phyloP scores from a whole-genome alignment of 352 stramenopile species.

The Phytophthora constricta region DNA sequence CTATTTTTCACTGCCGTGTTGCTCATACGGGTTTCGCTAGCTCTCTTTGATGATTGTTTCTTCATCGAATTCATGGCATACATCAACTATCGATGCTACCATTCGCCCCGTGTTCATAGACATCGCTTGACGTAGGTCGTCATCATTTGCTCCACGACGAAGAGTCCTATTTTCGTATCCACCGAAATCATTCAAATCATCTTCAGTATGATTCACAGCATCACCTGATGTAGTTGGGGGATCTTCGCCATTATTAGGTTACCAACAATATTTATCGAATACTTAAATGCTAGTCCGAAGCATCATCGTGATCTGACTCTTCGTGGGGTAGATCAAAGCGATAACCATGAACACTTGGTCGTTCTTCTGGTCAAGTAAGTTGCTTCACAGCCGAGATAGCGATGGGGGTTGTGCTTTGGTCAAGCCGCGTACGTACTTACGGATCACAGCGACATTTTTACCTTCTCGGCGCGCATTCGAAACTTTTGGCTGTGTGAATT shows the following conservation, averaged over 20 bases:
- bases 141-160: too few species aligned
- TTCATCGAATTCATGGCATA: too few species aligned
- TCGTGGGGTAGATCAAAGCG: not conserved
- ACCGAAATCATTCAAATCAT: not conserved
- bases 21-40: too few species aligned
- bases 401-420: not conserved
- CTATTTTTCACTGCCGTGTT: too few species aligned
- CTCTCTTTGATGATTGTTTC: too few species aligned
- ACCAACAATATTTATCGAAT: not conserved
- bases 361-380: not conserved
- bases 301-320: not conserved
- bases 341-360: not conserved
- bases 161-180: too few species aligned
- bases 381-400: not conserved
- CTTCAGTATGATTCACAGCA: too few species aligned
- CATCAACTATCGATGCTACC: not conserved
- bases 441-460: conserved; percentile 4
- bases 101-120: too few species aligned
- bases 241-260: not conserved
- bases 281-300: not conserved
- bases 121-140: too few species aligned
- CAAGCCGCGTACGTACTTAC: conserved; percentile 5
- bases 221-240: not conserved
- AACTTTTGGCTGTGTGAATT: conserved; percentile 22
- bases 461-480: conserved; percentile 11